A percentile compares a stretch with the other conserved stretches of the same genome.
Evolutionary conservation across 2,329 filamentous ascomycete genomes (phyloP).

Genomic region (Xylariaceae sp.): DNA sequence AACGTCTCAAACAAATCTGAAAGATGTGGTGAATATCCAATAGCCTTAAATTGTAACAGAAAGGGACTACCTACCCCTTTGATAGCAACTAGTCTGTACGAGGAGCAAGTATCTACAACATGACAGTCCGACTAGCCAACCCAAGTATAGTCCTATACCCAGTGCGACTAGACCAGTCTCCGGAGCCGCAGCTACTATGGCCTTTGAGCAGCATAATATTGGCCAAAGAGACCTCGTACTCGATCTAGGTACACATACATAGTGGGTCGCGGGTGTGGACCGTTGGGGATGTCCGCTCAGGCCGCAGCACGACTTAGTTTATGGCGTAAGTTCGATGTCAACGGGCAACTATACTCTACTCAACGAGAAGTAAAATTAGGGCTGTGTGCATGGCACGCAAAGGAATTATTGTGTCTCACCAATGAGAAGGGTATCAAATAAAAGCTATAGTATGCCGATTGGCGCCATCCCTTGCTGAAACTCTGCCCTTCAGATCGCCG

Average conservation of each 20-base stretch:
- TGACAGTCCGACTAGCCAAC: conserved; percentile 4
- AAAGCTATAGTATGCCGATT: too few species aligned
- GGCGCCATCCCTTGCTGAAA: conserved; percentile 26
- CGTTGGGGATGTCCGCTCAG: conserved; percentile 46
- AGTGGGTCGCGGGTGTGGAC: conserved; percentile 39
- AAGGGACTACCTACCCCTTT: conserved; percentile 1
- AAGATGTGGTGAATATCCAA: too few species aligned
- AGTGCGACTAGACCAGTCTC: conserved; percentile 3
- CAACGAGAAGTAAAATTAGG: conserved; percentile 17
- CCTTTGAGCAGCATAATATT: conserved; percentile 30
- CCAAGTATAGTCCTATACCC: conserved; percentile 4
- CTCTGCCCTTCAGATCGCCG: conserved; percentile 24
- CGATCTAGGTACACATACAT: conserved; percentile 32
- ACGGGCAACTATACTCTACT: conserved; percentile 20
- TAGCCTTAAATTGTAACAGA: too few species aligned
- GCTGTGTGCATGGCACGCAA: conserved; percentile 15
- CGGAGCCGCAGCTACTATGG: conserved; percentile 12
- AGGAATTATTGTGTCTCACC: conserved; percentile 35
- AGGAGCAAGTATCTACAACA: conserved; percentile 3
- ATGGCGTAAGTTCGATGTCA: conserved; percentile 25
- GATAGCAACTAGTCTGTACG: conserved; percentile 3
- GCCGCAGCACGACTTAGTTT: conserved; percentile 37
- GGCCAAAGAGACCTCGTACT: conserved; percentile 30
- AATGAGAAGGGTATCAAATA: conserved; percentile 19
- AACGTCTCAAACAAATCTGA: conserved; percentile 24